These are phyloP conservation scores for Neofusicoccum parvum DNA, from an alignment of 2,329 filamentous ascomycete species.

Conservation along the genomic window DNA sequence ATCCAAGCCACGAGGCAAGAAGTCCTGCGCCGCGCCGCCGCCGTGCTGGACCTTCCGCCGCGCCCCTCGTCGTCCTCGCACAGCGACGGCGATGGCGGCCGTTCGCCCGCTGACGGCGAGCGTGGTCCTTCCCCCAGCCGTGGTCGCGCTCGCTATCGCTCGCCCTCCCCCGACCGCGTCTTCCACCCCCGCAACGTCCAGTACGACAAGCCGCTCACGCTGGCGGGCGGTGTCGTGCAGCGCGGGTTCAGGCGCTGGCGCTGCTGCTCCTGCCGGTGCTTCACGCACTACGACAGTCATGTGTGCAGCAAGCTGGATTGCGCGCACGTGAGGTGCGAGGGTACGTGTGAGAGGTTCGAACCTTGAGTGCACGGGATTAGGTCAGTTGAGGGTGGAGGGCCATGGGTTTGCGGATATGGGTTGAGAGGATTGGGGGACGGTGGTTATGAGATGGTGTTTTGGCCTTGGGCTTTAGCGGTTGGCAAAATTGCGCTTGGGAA, in stretches of 20 bases:
- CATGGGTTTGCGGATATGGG: background rate
- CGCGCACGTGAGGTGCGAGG: constrained; percentile 17
- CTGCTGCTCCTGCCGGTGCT: constrained; percentile 21
- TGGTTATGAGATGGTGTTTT: background rate
- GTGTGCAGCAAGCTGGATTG: constrained; percentile 20
- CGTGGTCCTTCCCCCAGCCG: no score
- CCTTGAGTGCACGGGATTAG: background rate
- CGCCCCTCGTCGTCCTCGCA: background rate
- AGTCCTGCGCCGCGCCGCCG: background rate
- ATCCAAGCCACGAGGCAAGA: background rate
- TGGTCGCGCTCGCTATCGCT: background rate
- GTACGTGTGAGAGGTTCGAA: background rate
- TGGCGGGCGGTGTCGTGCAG: background rate
- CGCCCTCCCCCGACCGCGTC: background rate
- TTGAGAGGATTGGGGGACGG: background rate
- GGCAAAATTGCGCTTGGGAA: background rate
- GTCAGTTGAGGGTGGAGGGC: background rate
- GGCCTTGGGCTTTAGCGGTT: background rate
- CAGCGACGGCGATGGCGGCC: background rate
- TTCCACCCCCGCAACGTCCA: background rate
- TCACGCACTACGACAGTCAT: constrained; percentile 21
- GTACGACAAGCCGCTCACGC: background rate
- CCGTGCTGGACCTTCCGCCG: background rate
- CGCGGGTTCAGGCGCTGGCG: constrained; percentile 11
- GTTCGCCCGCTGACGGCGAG: no score